Conservation (phyloP, 192 early-diverging fungal species). For the Lobosporangium transversale region DNA sequence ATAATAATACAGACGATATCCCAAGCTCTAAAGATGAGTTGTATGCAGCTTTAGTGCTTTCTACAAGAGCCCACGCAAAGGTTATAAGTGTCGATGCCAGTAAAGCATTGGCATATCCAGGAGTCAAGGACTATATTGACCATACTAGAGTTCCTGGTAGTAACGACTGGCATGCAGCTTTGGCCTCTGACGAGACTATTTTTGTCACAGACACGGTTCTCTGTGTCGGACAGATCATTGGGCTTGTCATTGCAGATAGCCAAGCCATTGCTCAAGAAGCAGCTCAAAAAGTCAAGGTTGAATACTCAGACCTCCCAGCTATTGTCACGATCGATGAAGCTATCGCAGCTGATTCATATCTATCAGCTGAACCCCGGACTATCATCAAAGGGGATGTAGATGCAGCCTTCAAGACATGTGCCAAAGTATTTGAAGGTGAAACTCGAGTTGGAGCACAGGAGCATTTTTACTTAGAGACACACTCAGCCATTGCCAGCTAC, state of each 20-base stretch:
- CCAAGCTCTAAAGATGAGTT: constrained; percentile 74
- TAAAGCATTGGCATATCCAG: constrained; percentile 66
- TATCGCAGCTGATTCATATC: constrained; percentile 70
- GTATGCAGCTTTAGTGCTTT: constrained; percentile 73
- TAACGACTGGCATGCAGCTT: constrained; percentile 62
- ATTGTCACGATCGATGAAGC: constrained; percentile 85
- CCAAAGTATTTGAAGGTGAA: constrained; percentile 63
- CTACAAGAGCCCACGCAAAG: constrained; percentile 71
- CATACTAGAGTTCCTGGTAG: constrained; percentile 73
- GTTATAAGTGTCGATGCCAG: constrained; percentile 70
- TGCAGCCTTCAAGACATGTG: constrained; percentile 56
- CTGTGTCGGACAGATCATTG: constrained; percentile 79
- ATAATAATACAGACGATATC: constrained; percentile 83
- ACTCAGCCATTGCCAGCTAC: constrained; percentile 69
- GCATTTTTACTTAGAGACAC: constrained; percentile 91
- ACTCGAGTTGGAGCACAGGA: constrained; percentile 71
- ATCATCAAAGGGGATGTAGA: constrained; percentile 69
- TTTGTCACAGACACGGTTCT: constrained; percentile 74
- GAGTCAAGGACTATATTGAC: constrained; percentile 73
- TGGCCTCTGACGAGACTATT: constrained; percentile 81
- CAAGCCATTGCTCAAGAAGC: constrained; percentile 74
- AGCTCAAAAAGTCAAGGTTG: constrained; percentile 70
- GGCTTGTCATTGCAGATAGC: constrained; percentile 78
- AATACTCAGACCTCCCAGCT: constrained; percentile 73
- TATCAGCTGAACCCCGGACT: constrained; percentile 59